Conservation (phyloP, 1,284 basidiomycete genomes). For the Boletus mariae region DNA sequence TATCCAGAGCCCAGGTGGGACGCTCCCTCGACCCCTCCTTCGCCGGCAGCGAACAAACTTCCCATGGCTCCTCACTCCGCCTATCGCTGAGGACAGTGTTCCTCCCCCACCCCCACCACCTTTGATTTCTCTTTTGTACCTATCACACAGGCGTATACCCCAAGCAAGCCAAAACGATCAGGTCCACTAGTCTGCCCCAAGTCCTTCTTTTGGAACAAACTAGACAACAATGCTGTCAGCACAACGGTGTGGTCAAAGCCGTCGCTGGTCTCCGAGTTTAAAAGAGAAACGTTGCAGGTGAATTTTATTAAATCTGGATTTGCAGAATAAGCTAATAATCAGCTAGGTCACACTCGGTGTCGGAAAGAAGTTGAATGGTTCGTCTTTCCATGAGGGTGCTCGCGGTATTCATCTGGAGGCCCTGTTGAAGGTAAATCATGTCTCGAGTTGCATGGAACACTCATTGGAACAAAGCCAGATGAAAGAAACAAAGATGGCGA, state of each 20-base stretch:
- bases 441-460: background rate
- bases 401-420: constrained; percentile 81
- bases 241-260: constrained; percentile 73
- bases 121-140: constrained; percentile 31
- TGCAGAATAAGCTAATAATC: constrained; percentile 3
- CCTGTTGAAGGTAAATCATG: constrained; percentile 62
- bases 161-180: constrained; percentile 30
- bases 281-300: no score
- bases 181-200: constrained; percentile 51
- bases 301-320: background rate
- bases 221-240: constrained; percentile 43
- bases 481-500: constrained; percentile 79
- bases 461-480: constrained; percentile 53
- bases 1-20: constrained; percentile 21
- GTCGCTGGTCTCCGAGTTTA: constrained; percentile 41
- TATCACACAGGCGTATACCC: constrained; percentile 23
- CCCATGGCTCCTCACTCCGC: background rate
- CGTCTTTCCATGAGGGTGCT: constrained; percentile 81
- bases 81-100: no score
- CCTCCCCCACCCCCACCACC: constrained; percentile 12
- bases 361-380: constrained; percentile 81
- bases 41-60: constrained; percentile 1
- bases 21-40: constrained; percentile 11
- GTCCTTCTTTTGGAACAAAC: constrained; percentile 90
- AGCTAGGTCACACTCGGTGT: constrained; percentile 64